These are phyloP conservation scores for Hymenoscyphus repandus DNA, from an alignment of 2,329 filamentous ascomycete species.

Conservation along the genomic window DNA sequence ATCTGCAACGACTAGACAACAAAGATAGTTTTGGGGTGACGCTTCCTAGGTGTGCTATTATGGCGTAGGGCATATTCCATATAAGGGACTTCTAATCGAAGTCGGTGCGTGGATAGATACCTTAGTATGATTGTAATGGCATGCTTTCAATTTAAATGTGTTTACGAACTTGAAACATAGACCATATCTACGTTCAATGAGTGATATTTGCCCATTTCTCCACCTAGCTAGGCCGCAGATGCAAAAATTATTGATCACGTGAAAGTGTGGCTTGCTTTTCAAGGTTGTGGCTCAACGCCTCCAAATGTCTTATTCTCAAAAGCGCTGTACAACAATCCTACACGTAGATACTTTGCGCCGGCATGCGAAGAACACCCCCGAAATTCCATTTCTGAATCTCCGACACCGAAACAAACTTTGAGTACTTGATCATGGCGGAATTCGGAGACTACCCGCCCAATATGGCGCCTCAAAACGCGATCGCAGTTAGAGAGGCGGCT, in stretches of 20 bases:
- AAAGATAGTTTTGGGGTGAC: slow-evolving; percentile 18
- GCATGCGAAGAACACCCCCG: too few relatives aligned
- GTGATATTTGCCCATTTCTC: background rate
- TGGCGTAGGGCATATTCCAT: slow-evolving; percentile 14
- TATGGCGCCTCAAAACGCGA: slow-evolving; percentile 59
- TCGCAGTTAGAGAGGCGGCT: slow-evolving; percentile 52
- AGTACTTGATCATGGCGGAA: slow-evolving; percentile 45
- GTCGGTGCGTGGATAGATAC: slow-evolving; percentile 25
- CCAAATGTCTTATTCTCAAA: too few relatives aligned
- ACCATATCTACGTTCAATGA: background rate
- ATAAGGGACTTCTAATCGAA: slow-evolving; percentile 14
- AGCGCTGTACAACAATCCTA: background rate
- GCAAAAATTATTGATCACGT: too few relatives aligned
- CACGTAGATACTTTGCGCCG: background rate
- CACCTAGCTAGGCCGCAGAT: background rate
- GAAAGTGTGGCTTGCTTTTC: too few relatives aligned
- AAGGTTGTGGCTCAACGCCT: background rate
- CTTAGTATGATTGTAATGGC: slow-evolving; percentile 18
- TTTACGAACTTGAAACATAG: background rate
- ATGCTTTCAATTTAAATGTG: slow-evolving; percentile 18
- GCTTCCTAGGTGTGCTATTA: slow-evolving; percentile 17
- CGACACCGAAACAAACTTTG: background rate
- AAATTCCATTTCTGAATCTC: background rate
- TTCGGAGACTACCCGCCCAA: slow-evolving; percentile 62
- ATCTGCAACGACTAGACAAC: slow-evolving; percentile 23